Percentiles rank a stretch among this genome's conserved stretches.
Conservation (phyloP, 257 asterid genomes). For the Jasminum sambac region DNA sequence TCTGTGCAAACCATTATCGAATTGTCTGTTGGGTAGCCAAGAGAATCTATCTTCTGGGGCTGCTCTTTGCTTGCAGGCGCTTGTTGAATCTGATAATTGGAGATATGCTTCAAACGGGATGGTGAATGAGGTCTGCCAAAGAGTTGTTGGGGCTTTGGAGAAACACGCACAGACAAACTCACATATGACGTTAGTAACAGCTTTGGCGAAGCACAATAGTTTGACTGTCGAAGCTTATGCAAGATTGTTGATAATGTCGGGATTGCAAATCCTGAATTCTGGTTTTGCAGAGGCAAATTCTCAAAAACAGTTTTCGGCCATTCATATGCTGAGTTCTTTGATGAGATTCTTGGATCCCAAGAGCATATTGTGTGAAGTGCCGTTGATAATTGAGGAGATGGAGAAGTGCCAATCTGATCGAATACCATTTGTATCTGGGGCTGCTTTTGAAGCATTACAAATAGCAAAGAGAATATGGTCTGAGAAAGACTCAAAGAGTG, state of each 20-base stretch:
- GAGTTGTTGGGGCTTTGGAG: conserved; percentile 82
- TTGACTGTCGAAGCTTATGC: conserved; percentile 88
- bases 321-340: conserved; percentile 83
- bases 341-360: conserved; percentile 79
- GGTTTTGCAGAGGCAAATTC: conserved; percentile 65
- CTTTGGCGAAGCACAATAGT: conserved; percentile 83
- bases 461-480: conserved; percentile 59
- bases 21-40: conserved; percentile 77
- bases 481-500: conserved; percentile 50
- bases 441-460: conserved; percentile 89
- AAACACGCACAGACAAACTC: conserved; percentile 73
- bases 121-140: conserved; percentile 92
- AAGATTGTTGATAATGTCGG: conserved; percentile 64
- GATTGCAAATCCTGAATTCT: conserved; percentile 54
- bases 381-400: conserved; percentile 69
- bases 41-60: conserved; percentile 88
- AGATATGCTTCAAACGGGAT: conserved; percentile 75
- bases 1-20: conserved; percentile 79
- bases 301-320: conserved; percentile 78
- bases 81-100: conserved; percentile 93
- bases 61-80: conserved; percentile 85
- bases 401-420: conserved; percentile 77
- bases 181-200: conserved; percentile 76
- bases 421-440: conserved; percentile 81
- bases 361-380: conserved; percentile 71